phyloP scores from a whole-genome alignment of 495 filamentous ascomycete genomes.

The Immersiella caudata region DNA sequence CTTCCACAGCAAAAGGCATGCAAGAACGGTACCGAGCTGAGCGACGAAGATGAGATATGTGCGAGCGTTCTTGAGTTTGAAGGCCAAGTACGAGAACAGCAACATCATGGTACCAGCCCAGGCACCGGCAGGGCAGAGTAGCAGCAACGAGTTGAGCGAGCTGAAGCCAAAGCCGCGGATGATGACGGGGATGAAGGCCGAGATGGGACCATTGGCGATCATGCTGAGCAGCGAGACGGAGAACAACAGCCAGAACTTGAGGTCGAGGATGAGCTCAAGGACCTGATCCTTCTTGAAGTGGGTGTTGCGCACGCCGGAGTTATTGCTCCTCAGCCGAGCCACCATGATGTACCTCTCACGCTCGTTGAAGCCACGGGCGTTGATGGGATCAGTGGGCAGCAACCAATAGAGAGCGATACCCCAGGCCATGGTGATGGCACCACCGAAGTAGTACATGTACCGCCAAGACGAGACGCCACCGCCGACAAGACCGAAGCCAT shows the following conservation, averaged over 20 bases:
- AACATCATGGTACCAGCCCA: conserved; percentile 44
- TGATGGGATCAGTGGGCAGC: conserved; percentile 44
- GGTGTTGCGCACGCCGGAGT: conserved; percentile 47
- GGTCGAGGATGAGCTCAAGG: conserved; percentile 47
- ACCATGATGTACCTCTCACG: conserved; percentile 48
- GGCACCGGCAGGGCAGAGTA: conserved; percentile 46
- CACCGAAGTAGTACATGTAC: conserved; percentile 46
- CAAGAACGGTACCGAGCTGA: conserved; percentile 7
- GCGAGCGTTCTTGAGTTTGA: conserved; percentile 20
- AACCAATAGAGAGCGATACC: conserved; percentile 43
- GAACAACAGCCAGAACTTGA: conserved; percentile 46
- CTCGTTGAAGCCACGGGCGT: conserved; percentile 42
- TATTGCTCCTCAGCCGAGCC: conserved; percentile 42
- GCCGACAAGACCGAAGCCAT: conserved; percentile 53
- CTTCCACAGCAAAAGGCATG: conserved; percentile 40
- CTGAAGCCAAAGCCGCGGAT: conserved; percentile 51
- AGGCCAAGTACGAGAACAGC: conserved; percentile 39
- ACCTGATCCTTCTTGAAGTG: conserved; percentile 52
- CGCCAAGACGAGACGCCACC: conserved; percentile 45
- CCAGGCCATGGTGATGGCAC: conserved; percentile 44
- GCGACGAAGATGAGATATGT: conserved; percentile 11
- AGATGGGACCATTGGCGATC: conserved; percentile 50
- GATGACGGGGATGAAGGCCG: conserved; percentile 43
- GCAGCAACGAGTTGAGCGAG: conserved; percentile 47
- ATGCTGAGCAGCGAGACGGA: conserved; percentile 43